Evolutionary conservation across 768 basidiomycete genomes (phyloP).

Genomic region (Fomitopsis pulvina): DNA sequence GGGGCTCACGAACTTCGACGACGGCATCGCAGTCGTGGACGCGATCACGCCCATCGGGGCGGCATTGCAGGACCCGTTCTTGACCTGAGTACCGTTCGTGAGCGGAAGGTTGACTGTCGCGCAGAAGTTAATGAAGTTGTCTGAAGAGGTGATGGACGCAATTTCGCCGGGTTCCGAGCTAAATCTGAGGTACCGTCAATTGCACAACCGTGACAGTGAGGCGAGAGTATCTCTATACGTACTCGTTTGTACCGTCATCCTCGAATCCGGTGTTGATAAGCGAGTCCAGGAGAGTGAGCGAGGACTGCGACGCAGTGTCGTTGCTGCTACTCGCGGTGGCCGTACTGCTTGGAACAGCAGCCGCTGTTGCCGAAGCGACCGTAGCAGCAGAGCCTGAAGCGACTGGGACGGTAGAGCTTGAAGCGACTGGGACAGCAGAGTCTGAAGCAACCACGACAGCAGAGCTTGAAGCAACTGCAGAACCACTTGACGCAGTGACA

Average conservation of each 20-base stretch:
- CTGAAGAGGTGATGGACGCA: slow-evolving; percentile 52
- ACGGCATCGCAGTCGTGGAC: slow-evolving; percentile 42
- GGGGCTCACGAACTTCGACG: slow-evolving; percentile 45
- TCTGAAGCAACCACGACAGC: background rate
- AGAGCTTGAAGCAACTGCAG: background rate
- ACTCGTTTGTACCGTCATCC: slow-evolving; percentile 37
- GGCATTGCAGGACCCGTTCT: slow-evolving; percentile 51
- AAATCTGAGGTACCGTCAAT: background rate
- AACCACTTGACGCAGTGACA: background rate
- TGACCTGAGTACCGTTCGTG: slow-evolving; percentile 54
- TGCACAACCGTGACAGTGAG: background rate
- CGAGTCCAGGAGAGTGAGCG: slow-evolving; percentile 36
- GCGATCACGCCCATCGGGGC: slow-evolving; percentile 57
- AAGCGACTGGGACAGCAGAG: background rate
- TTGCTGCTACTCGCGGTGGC: background rate
- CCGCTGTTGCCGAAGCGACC: slow-evolving; percentile 10
- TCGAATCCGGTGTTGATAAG: slow-evolving; percentile 53
- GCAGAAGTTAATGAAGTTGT: slow-evolving; percentile 76
- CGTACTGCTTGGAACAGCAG: background rate
- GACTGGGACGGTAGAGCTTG: slow-evolving; percentile 4
- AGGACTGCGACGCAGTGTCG: slow-evolving; percentile 35
- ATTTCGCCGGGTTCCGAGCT: slow-evolving; percentile 37
- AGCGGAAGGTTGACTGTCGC: slow-evolving; percentile 41
- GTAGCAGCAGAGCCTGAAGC: slow-evolving; percentile 8
- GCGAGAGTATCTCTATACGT: background rate